Base-by-base conservation (phyloP, 2,329 filamentous ascomycete species). In the Arthrobotrys sphaeroides region DNA sequence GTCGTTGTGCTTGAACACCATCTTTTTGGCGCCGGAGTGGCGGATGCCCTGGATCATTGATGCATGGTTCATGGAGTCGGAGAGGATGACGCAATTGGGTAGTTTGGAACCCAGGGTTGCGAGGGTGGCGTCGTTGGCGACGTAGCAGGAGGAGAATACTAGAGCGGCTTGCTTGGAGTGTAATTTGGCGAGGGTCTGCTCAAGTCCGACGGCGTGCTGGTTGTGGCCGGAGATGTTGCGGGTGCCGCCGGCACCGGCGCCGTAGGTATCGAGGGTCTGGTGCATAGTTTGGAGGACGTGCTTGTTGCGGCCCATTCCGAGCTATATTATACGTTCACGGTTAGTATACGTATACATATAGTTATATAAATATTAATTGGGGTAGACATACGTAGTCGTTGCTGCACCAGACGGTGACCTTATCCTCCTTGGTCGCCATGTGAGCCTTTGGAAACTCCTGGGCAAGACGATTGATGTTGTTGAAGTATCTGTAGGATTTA, bases 31-130 rank as follows among this genome's bases (percentile, higher is more conserved):
- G 49, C 94, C 94, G 7, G 94, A 98, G 84, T 99, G 95, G 47
- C 95, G 92, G 80, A 99, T 99, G 49, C 95, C 95, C 84, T 98
- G 95, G 77, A 99, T 99, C 95, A 99, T 99, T 4, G 94, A 98
- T 10, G 95, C 95, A 82, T 99, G 95, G 83, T 99, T 99, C 82
- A 97, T 85, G 83, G 92, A 96, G 84, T 99, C 95, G 4, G 94
- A 97, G n/a, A 99, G 85, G 80, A 98, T 97, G 47, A 99, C 95
- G 81, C 95, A 99, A 81, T 96, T 91, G 28, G 95, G 94, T 83
- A 99, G 86, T 84, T 97, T 97, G 84, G 93, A 97, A 55, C 95
- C 95, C n/a, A 99, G 86, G 0, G 95, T 99, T 2, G 95, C 94
- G 73, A 99, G 87, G 0, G 95, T 98, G 13, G 95, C 94, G 84